Evolutionary conservation across 208 protist genomes (phyloP).

Genomic region (Plasmodiophora brassicae): DNA sequence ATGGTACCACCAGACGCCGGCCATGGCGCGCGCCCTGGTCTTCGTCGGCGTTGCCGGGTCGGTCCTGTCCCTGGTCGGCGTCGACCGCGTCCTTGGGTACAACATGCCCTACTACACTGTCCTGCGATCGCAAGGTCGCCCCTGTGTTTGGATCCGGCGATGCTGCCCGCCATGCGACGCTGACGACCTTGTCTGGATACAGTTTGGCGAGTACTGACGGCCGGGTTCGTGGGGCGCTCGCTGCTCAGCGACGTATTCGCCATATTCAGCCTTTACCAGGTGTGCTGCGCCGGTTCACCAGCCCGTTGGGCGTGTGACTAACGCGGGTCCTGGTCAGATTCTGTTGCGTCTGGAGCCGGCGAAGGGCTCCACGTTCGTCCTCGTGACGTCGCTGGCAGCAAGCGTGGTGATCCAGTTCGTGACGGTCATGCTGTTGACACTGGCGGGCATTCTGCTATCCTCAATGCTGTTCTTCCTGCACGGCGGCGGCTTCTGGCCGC

Average conservation of each 20-base stretch:
- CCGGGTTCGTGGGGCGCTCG: background rate
- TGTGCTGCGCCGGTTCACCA: no score
- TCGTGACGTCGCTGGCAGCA: background rate
- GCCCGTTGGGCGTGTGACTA: background rate
- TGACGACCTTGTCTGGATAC: background rate
- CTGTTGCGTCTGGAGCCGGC: background rate
- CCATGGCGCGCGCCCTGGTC: background rate
- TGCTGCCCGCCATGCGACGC: background rate
- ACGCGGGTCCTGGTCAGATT: background rate
- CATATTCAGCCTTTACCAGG: slow-evolving; percentile 15
- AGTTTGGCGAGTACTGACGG: background rate
- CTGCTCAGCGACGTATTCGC: background rate
- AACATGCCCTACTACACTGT: background rate
- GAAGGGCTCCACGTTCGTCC: background rate
- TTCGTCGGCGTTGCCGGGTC: background rate
- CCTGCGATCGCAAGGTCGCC: background rate
- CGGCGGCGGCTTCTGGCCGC: slow-evolving; percentile 12
- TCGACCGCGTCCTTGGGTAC: background rate
- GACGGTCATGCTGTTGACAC: background rate
- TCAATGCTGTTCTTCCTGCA: background rate
- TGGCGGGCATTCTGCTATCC: background rate
- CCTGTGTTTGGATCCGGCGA: background rate
- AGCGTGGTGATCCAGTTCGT: slow-evolving; percentile 25
- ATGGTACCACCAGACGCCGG: slow-evolving; percentile 7
- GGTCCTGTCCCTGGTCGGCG: background rate